A percentile compares a stretch with the other conserved stretches of the same genome.
Evolutionary conservation across 441 rosid species (phyloP).

Genomic region (Populus hybrid): DNA sequence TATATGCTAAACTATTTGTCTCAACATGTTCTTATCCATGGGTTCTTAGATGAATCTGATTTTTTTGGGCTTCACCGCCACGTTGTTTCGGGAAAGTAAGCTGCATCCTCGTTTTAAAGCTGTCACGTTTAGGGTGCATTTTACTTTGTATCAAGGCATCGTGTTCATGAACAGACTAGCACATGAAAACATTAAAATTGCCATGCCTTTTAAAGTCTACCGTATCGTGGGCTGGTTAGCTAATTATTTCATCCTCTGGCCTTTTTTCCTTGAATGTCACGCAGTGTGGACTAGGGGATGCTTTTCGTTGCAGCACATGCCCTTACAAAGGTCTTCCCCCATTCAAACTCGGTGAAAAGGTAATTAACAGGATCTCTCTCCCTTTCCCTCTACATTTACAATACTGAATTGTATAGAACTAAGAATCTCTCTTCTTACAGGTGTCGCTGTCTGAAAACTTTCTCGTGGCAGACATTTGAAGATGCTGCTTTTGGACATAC

Average conservation of each 20-base stretch:
- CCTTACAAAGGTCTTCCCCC: slow-evolving; percentile 92
- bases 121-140: too few relatives aligned
- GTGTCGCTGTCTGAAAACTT: slow-evolving; percentile 71
- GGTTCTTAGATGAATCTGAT: too few relatives aligned
- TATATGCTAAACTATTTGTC: too few relatives aligned
- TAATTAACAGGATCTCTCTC: slow-evolving; percentile 17
- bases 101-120: too few relatives aligned
- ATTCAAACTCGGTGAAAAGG: slow-evolving; percentile 93
- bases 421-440: slow-evolving; percentile 32
- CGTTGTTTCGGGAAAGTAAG: too few relatives aligned
- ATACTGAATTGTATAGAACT: background rate
- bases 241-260: background rate
- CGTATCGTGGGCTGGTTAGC: background rate
- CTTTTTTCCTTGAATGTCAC: background rate
- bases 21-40: too few relatives aligned
- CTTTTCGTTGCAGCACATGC: slow-evolving; percentile 90
- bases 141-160: too few relatives aligned
- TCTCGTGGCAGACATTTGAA: slow-evolving; percentile 48
- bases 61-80: too few relatives aligned
- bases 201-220: too few relatives aligned
- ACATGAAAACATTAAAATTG: too few relatives aligned
- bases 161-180: too few relatives aligned
- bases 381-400: background rate
- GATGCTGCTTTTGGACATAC: background rate
- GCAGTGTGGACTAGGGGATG: slow-evolving; percentile 96